phyloP scores from a whole-genome alignment of 768 basidiomycete genomes.

The Russula sp. region DNA sequence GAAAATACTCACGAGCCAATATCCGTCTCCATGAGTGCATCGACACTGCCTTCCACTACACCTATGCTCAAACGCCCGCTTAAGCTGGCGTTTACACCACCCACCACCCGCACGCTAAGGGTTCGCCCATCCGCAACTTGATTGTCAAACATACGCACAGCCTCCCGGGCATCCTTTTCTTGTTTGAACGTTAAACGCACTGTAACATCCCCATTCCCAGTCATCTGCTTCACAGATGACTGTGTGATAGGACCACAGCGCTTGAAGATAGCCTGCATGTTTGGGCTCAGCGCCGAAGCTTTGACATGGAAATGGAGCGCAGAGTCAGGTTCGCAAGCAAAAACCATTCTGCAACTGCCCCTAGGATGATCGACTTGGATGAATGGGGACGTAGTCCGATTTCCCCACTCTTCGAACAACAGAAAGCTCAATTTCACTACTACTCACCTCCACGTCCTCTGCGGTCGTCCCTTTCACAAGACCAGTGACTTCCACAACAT shows the following conservation, averaged over 20 bases:
- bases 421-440: not conserved
- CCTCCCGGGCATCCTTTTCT: slow-evolving; percentile 21
- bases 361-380: not conserved
- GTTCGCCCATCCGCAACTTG: slow-evolving; percentile 22
- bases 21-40: slow-evolving; percentile 18
- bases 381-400: not conserved
- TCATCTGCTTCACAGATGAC: slow-evolving; percentile 14
- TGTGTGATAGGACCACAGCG: slow-evolving; percentile 21
- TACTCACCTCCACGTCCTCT: slow-evolving; percentile 22
- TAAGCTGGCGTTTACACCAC: slow-evolving; percentile 21
- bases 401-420: not conserved
- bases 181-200: slow-evolving; percentile 22
- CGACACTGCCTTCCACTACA: slow-evolving; percentile 19
- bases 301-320: not conserved
- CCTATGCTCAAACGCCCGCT: slow-evolving; percentile 21
- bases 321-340: not conserved
- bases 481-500: slow-evolving; percentile 22
- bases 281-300: not conserved
- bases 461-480: slow-evolving; percentile 23
- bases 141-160: slow-evolving; percentile 18
- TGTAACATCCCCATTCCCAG: slow-evolving; percentile 15
- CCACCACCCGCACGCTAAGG: slow-evolving; percentile 20
- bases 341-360: not conserved
- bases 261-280: slow-evolving; percentile 21
- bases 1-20: slow-evolving; percentile 16